Evolutionary conservation across 2,329 filamentous ascomycete species (phyloP).

Genomic region (Paecilomyces sp.): DNA sequence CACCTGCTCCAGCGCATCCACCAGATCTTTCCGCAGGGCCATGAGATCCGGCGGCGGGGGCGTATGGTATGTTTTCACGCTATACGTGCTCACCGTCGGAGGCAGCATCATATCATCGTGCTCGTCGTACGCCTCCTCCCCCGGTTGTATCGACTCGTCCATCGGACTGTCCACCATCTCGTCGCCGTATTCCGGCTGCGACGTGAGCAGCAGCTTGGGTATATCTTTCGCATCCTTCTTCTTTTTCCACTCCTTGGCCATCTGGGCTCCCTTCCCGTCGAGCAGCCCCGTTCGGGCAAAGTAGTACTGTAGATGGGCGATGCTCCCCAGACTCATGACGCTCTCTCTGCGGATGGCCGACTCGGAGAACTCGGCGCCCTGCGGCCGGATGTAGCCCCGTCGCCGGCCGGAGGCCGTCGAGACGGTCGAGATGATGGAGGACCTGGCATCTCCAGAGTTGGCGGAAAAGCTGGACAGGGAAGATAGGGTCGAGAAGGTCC

Average conservation of each 20-base stretch:
- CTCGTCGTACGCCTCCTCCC: slow-evolving; percentile 47
- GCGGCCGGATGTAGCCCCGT: slow-evolving; percentile 80
- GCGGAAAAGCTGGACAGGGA: slow-evolving; percentile 39
- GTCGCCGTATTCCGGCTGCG: slow-evolving; percentile 30
- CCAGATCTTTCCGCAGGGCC: slow-evolving; percentile 65
- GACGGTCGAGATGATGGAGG: slow-evolving; percentile 20
- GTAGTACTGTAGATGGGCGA: slow-evolving; percentile 96
- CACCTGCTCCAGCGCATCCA: slow-evolving; percentile 62
- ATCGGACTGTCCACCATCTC: slow-evolving; percentile 49
- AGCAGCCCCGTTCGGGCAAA: slow-evolving; percentile 90
- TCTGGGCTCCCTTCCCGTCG: slow-evolving; percentile 84
- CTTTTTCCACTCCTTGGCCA: slow-evolving; percentile 64
- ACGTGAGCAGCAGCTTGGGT: slow-evolving; percentile 32
- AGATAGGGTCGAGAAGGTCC: slow-evolving; percentile 40
- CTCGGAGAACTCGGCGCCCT: slow-evolving; percentile 80
- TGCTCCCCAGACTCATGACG: slow-evolving; percentile 92
- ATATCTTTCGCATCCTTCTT: slow-evolving; percentile 33
- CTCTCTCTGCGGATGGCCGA: slow-evolving; percentile 88
- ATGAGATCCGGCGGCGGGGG: slow-evolving; percentile 76
- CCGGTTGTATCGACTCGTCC: slow-evolving; percentile 31
- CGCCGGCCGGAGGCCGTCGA: slow-evolving; percentile 44
- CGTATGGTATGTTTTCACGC: slow-evolving; percentile 71
- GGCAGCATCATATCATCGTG: slow-evolving; percentile 75
- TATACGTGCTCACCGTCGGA: slow-evolving; percentile 96
- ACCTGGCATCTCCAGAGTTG: slow-evolving; percentile 34